These are phyloP conservation scores for Arctium minus DNA, from an alignment of 129 eudicot genomes.

Conservation along the genomic window DNA sequence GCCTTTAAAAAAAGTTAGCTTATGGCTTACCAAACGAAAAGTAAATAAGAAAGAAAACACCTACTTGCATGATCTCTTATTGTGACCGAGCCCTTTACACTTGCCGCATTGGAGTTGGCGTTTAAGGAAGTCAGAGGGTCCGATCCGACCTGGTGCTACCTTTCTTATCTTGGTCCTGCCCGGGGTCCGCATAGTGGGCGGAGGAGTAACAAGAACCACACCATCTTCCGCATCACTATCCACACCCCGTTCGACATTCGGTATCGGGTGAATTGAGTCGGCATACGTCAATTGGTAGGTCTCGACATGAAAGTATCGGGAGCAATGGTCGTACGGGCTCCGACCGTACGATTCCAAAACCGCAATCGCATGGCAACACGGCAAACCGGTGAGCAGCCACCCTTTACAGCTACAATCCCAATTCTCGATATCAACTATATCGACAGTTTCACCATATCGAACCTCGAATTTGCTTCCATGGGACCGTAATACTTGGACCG, in stretches of 20 bases:
- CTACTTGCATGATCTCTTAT: conserved; percentile 58
- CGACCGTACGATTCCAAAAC: conserved; percentile 39
- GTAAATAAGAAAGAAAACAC: conserved; percentile 9
- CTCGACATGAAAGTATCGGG: conserved; percentile 43
- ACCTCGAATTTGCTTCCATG: conserved; percentile 55
- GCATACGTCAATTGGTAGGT: conserved; percentile 47
- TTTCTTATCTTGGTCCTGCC: conserved; percentile 44
- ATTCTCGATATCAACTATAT: conserved; percentile 45
- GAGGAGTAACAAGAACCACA: conserved; percentile 42
- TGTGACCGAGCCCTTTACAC: conserved; percentile 63
- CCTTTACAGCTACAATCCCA: conserved; percentile 60
- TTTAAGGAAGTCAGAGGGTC: conserved; percentile 43
- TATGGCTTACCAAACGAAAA: background rate
- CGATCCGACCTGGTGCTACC: conserved; percentile 37
- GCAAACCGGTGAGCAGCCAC: conserved; percentile 51
- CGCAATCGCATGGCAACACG: conserved; percentile 55
- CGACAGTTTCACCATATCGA: conserved; percentile 33
- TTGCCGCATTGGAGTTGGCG: conserved; percentile 55
- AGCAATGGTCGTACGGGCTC: conserved; percentile 54
- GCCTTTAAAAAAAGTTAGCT: background rate
- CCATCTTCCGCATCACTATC: conserved; percentile 36
- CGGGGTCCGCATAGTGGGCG: conserved; percentile 45
- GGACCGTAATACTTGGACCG: conserved; percentile 36
- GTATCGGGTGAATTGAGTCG: conserved; percentile 49
- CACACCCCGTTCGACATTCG: conserved; percentile 43